These are phyloP conservation scores for Chytridium lagenaria DNA, from an alignment of 371 early-diverging fungal species.

Conservation along the genomic window DNA sequence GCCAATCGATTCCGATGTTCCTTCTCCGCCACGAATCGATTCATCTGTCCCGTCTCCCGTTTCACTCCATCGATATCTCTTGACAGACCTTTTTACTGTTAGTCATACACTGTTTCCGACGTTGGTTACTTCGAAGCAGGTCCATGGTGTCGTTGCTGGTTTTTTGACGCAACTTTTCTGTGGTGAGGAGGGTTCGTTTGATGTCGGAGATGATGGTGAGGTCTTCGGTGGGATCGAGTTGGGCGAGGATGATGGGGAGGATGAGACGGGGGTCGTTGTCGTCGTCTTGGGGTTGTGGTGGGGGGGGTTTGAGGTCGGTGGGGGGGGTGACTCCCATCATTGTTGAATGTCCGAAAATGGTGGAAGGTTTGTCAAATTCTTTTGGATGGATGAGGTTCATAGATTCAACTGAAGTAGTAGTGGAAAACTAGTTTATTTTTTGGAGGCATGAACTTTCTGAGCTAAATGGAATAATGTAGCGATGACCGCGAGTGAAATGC, in stretches of 20 bases:
- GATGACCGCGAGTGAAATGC: no score
- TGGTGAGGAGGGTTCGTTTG: background rate
- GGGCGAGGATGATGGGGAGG: background rate
- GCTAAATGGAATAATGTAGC: no score
- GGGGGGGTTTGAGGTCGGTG: background rate
- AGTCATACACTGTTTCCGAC: no score
- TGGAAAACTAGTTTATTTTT: no score
- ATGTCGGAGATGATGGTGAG: background rate
- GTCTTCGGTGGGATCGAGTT: background rate
- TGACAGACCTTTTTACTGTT: background rate
- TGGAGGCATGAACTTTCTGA: no score
- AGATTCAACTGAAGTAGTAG: no score
- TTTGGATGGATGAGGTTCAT: no score
- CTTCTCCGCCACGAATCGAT: background rate
- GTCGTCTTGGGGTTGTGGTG: background rate
- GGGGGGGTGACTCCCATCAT: constrained; percentile 1
- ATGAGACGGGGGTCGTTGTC: background rate
- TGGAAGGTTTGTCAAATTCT: no score
- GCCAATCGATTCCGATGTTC: background rate
- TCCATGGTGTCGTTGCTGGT: background rate
- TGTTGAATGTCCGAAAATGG: background rate
- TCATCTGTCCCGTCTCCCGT: background rate
- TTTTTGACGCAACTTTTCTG: background rate
- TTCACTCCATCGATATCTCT: background rate
- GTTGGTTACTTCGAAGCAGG: background rate